Evolutionary conservation across 2,329 filamentous ascomycete species (phyloP).

Genomic region (Fusarium devonianum): DNA sequence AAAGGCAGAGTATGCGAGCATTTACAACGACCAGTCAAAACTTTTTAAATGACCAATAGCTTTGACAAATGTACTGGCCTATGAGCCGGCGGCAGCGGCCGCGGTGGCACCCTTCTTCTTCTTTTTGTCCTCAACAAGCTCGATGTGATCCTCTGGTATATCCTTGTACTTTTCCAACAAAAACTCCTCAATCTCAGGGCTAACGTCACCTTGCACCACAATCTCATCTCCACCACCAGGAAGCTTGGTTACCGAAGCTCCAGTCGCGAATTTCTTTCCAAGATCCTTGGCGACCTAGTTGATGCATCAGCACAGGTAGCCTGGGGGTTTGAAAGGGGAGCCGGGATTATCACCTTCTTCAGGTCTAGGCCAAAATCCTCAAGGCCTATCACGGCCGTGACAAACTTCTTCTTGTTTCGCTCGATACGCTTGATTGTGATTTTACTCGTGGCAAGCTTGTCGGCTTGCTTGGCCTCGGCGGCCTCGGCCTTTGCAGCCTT

Average conservation of each 20-base stretch:
- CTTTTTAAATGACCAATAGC: slow-evolving; percentile 33
- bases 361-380: slow-evolving; percentile 91
- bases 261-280: slow-evolving; percentile 98
- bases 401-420: slow-evolving; percentile 96
- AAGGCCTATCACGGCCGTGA: slow-evolving; percentile 89
- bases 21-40: slow-evolving; percentile 26
- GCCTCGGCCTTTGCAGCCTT: slow-evolving; percentile 95
- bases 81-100: slow-evolving; percentile 20
- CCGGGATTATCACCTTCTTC: slow-evolving; percentile 70
- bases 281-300: slow-evolving; percentile 83
- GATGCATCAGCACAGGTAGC: slow-evolving; percentile 20
- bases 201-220: slow-evolving; percentile 95
- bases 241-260: slow-evolving; percentile 88
- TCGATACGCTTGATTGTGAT: slow-evolving; percentile 96
- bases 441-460: slow-evolving; percentile 82
- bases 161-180: slow-evolving; percentile 86
- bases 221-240: slow-evolving; percentile 91
- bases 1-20: slow-evolving; percentile 28
- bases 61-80: slow-evolving; percentile 20
- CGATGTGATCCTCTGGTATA: slow-evolving; percentile 94
- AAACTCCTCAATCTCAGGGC: slow-evolving; percentile 92
- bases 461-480: slow-evolving; percentile 81
- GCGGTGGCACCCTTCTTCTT: slow-evolving; percentile 61
- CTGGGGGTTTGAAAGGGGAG: neutral
- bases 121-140: slow-evolving; percentile 95